phyloP scores from a whole-genome alignment of 805 yeast genomes.

The Scheffersomyces coipomensis region DNA sequence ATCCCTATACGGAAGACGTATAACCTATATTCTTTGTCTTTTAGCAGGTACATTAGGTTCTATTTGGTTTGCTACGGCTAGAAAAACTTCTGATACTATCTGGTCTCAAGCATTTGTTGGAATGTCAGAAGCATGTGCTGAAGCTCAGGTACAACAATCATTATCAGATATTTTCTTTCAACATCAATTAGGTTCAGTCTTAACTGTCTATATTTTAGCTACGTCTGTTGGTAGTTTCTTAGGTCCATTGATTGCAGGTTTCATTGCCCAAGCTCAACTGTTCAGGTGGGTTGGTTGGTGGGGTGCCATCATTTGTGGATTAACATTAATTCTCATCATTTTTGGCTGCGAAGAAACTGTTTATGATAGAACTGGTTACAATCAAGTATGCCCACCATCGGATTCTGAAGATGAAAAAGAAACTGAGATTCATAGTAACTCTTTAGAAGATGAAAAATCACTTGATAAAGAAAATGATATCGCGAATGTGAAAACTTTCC shows the following conservation, averaged over 20 bases:
- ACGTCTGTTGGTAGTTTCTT: constrained; percentile 75
- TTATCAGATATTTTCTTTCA: constrained; percentile 72
- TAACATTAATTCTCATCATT: constrained; percentile 49
- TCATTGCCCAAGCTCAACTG: constrained; percentile 55
- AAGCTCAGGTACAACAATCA: constrained; percentile 67
- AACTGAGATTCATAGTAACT: constrained; percentile 1
- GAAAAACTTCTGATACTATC: constrained; percentile 56
- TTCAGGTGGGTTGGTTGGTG: constrained; percentile 83
- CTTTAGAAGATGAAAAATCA: not conserved
- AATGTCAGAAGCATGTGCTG: constrained; percentile 76
- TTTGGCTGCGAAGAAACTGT: constrained; percentile 71
- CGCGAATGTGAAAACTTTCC: constrained; percentile 8
- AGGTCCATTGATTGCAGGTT: constrained; percentile 81
- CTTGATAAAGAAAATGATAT: constrained; percentile 1
- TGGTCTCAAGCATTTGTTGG: constrained; percentile 83
- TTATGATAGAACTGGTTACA: constrained; percentile 47
- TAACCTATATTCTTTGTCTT: constrained; percentile 62
- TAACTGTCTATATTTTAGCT: constrained; percentile 72
- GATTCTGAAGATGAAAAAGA: constrained; percentile 3
- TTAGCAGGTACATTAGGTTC: constrained; percentile 62
- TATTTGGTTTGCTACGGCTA: constrained; percentile 66
- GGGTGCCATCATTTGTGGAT: constrained; percentile 48
- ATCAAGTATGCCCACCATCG: not conserved
- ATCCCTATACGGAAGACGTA: constrained; percentile 65
- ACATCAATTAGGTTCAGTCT: constrained; percentile 71